Evolutionary conservation across 2,329 filamentous ascomycete genomes (phyloP).

Genomic region (Colletotrichum echinochloae): DNA sequence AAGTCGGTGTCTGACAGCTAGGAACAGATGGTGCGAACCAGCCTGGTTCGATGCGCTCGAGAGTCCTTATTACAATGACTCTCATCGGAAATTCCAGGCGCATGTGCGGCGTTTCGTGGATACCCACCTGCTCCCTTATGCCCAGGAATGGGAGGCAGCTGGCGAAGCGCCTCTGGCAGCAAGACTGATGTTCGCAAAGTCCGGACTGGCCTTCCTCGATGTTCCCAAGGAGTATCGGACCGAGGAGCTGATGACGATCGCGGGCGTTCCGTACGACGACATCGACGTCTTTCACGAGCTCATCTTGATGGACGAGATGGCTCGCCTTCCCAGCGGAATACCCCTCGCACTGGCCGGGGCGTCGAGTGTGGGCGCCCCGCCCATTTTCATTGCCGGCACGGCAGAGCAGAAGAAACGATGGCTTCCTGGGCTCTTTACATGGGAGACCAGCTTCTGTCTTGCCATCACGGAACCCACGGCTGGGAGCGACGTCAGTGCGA

Average conservation of each 20-base stretch:
- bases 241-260: conserved; percentile 50
- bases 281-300: conserved; percentile 70
- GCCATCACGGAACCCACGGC: conserved; percentile 73
- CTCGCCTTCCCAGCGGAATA: conserved; percentile 67
- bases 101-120: conserved; percentile 70
- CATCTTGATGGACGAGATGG: conserved; percentile 66
- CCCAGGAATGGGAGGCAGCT: conserved; percentile 73
- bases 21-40: conserved; percentile 43
- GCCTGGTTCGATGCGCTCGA: conserved; percentile 46
- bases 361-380: conserved; percentile 72
- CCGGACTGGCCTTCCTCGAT: conserved; percentile 54
- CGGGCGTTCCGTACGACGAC: conserved; percentile 56
- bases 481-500: conserved; percentile 69
- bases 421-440: conserved; percentile 69
- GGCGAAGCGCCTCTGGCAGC: conserved; percentile 61
- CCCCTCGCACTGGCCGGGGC: conserved; percentile 69
- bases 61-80: conserved; percentile 71
- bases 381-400: conserved; percentile 72
- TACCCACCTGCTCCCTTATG: conserved; percentile 66
- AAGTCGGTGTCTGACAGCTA: conserved; percentile 1
- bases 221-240: conserved; percentile 51
- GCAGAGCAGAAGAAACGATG: conserved; percentile 68
- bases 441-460: conserved; percentile 71
- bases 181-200: conserved; percentile 51
- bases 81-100: conserved; percentile 69